Percentiles rank a stretch among this genome's conserved stretches.
Evolutionary conservation across 768 basidiomycete species (phyloP).

Genomic region (Multifurca ochricompacta): DNA sequence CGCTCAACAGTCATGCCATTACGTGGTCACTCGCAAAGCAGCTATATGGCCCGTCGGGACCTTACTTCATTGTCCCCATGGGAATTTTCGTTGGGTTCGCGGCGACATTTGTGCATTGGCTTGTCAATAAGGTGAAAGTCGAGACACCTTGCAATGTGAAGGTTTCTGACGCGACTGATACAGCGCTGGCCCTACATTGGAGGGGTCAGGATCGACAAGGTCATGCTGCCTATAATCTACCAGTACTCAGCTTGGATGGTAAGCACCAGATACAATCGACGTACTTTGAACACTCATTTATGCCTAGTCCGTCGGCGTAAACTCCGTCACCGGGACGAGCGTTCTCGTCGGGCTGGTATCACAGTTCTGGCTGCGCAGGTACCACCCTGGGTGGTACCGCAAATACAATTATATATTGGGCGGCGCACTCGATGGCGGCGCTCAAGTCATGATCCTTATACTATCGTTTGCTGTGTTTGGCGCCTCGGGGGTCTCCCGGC

Average conservation of each 20-base stretch:
- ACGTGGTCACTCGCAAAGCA: constrained; percentile 59
- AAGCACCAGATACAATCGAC: neutral
- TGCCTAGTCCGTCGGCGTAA: constrained; percentile 40
- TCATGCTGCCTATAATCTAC: constrained; percentile 53
- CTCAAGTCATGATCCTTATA: constrained; percentile 58
- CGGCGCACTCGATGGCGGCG: constrained; percentile 58
- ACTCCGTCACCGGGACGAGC: constrained; percentile 42
- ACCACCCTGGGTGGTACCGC: constrained; percentile 46
- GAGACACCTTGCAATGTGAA: neutral
- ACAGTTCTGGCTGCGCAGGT: constrained; percentile 32
- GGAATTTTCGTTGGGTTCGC: constrained; percentile 46
- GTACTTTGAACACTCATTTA: constrained; percentile 13
- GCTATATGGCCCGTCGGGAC: constrained; percentile 45
- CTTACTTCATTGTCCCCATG: constrained; percentile 51
- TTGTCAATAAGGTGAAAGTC: constrained; percentile 39
- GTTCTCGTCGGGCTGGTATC: constrained; percentile 45
- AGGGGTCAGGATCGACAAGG: constrained; percentile 38
- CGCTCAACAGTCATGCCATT: constrained; percentile 48
- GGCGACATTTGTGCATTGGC: constrained; percentile 46
- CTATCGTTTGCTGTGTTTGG: constrained; percentile 60
- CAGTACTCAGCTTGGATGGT: constrained; percentile 35
- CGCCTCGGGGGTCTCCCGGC: constrained; percentile 40
- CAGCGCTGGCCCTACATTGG: constrained; percentile 52
- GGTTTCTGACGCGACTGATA: neutral
- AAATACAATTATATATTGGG: constrained; percentile 60